Base-by-base conservation (phyloP, 169 alveolate genomes). In the Plasmodium malariae region DNA sequence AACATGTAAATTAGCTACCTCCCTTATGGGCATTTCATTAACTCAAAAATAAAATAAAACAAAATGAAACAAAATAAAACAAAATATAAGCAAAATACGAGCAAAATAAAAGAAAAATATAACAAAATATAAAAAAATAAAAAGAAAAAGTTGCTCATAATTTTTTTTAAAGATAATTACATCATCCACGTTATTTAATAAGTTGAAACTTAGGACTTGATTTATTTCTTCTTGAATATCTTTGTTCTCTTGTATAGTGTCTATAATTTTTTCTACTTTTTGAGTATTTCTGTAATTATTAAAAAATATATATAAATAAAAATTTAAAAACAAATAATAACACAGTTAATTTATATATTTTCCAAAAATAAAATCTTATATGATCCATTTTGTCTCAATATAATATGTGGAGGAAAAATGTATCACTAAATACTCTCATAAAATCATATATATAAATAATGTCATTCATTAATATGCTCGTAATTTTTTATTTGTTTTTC, bases 151-250 rank as follows among this genome's bases (percentile, higher is more conserved):
- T 19, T 19, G 11, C 11, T 19, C 24, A 19, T 19, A 57, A n/a
- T 34, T 34, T 65, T 12, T 43, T 68, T 19, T 7, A 36, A 17
- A 24, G 40, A 49, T 14, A 26, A 48, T 76, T 76, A 76, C 91
- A 67, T 83, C 91, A 57, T 83, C 91, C 12, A 83, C 91, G 54
- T 83, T 83, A 60, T 83, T 83, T 68, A 83, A 21, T 24, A 68
- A 72, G 28, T 83, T 83, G 43, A 83, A 83, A 57, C 37, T 49
- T 21, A 83, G 48, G 63, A 95, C 93, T 70, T 94, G 95, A 73
- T 74, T 69, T 24, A 94, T 78, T 86, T 94, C 96, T 70, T 51
- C 80, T 92, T 94, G 96, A 9, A 87, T 65, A 30, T 94, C 95
- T 55, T 92, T 89, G 55, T 87, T 91, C 49, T 94, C 96, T 59